Evolutionary conservation across 2,329 filamentous ascomycete species (phyloP), one percentile per base, ranked within the genome.

Genomic region (Colletotrichum echinochloae): DNA sequence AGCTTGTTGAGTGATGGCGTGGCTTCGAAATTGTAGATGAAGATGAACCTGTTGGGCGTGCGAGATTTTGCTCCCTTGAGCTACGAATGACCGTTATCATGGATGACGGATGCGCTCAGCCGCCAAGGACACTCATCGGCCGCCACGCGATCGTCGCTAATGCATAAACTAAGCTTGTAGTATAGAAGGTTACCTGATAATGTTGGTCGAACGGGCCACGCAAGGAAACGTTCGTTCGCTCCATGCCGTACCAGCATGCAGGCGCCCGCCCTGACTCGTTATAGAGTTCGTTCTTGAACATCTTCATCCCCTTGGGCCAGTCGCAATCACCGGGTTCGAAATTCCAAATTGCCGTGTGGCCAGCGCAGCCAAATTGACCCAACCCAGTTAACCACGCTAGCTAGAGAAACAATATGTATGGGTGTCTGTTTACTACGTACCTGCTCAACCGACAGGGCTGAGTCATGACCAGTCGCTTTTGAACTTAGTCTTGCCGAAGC

Each of bases 391-490:
- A 41, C 33, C 7, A 41, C 35, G 48, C 39, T 28, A 49, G 63
- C 23, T 35, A 20, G 30, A 35, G 30, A 35, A 23, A 35, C 30
- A 39, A 37, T 44, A 60, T 56, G 63, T 26, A 66, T 51, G 41
- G n/a, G n/a, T n/a, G n/a, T n/a, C n/a, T n/a, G n/a, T n/a, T n/a
- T 23, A 35, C n/a, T 44, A 30, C 26, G 28, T 35, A 37, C 49
- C 28, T 57, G 51, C 57, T 71, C 51, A 68, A 67, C 62, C 63
- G 30, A 39, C 64, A 71, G 54, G 65, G 69, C 51, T 70, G 69
- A 70, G 60, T 71, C 69, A 70, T 70, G 69, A 60, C 28, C 52
- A 65, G 48, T 70, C 65, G 51, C 56, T 70, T 70, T 37, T 48
- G 33, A 71, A 56, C 48, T 49, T 48, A 55, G 16, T 33, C 3